Percentiles rank a stretch among this genome's conserved stretches.
These are phyloP conservation scores for Phytophthora citrophthora DNA, from an alignment of 352 stramenopile species.

Conservation along the genomic window DNA sequence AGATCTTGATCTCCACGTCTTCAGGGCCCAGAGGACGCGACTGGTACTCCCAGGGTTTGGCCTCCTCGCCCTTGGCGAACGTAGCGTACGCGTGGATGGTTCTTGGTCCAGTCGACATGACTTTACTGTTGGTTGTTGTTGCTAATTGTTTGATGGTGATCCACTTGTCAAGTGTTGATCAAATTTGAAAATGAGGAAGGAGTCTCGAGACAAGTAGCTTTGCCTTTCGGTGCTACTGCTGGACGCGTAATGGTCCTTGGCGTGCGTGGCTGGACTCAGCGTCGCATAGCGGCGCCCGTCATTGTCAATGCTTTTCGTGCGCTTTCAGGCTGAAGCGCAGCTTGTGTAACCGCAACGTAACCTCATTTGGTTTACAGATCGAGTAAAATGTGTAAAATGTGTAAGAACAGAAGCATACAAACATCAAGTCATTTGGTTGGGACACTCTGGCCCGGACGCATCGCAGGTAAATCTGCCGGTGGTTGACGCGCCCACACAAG, in stretches of 20 bases:
- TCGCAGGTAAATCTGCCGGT: slow-evolving; percentile 13
- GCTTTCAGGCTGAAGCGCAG: slow-evolving; percentile 11
- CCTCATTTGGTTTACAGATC: not conserved
- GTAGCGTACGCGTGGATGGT: no score
- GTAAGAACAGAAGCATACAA: slow-evolving; percentile 9
- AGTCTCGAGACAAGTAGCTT: not conserved
- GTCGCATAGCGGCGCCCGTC: slow-evolving; percentile 18
- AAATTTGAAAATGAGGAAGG: slow-evolving; percentile 23
- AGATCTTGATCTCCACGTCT: slow-evolving; percentile 27
- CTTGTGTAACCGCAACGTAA: slow-evolving; percentile 14
- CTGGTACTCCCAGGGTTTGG: slow-evolving; percentile 1
- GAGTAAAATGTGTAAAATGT: no score
- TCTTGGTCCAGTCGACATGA: no score
- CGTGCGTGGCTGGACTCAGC: slow-evolving; percentile 17
- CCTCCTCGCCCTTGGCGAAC: slow-evolving; percentile 8
- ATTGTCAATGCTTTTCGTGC: not conserved
- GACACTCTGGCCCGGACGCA: slow-evolving; percentile 5
- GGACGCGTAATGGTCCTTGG: no score
- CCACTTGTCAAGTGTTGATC: slow-evolving; percentile 21
- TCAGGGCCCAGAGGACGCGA: slow-evolving; percentile 9
- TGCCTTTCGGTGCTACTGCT: no score
- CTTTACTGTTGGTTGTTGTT: no score
- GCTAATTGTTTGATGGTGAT: no score
- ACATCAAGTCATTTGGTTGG: slow-evolving; percentile 16
- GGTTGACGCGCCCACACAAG: slow-evolving; percentile 13